Evolutionary conservation across 2,329 filamentous ascomycete species (phyloP).

Genomic region (Penicillium sp.): DNA sequence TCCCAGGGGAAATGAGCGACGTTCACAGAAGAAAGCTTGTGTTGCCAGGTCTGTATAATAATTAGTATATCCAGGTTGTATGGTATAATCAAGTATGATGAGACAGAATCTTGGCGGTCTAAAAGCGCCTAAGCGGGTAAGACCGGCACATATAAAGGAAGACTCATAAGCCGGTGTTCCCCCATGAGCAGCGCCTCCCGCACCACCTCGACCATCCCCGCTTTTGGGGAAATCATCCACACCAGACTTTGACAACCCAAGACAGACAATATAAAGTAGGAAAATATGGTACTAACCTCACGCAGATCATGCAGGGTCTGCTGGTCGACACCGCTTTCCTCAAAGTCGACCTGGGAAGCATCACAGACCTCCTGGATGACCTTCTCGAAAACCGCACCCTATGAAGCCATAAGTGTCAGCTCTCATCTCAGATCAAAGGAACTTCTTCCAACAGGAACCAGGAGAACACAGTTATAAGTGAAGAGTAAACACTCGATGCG

Average conservation of each 20-base stretch:
- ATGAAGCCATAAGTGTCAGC: slow-evolving; percentile 31
- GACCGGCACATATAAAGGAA: slow-evolving; percentile 42
- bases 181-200: slow-evolving; percentile 41
- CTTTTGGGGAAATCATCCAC: slow-evolving; percentile 27
- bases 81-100: slow-evolving; percentile 14
- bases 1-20: slow-evolving; percentile 96
- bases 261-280: slow-evolving; percentile 8
- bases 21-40: slow-evolving; percentile 78
- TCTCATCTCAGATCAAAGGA: slow-evolving; percentile 8
- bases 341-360: slow-evolving; percentile 89
- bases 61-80: slow-evolving; percentile 10
- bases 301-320: slow-evolving; percentile 82
- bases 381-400: slow-evolving; percentile 81
- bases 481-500: slow-evolving; percentile 17
- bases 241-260: slow-evolving; percentile 7
- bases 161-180: slow-evolving; percentile 42
- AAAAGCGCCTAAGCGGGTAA: slow-evolving; percentile 30
- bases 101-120: slow-evolving; percentile 23
- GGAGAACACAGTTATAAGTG: not conserved
- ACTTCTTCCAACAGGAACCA: not conserved
- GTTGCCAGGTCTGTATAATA: slow-evolving; percentile 77
- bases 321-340: slow-evolving; percentile 91
- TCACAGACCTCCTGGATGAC: slow-evolving; percentile 93
- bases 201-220: slow-evolving; percentile 33
- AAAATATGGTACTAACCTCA: slow-evolving; percentile 63